A percentile compares a stretch with the other conserved stretches of the same genome.
Conservation (phyloP, 2,329 filamentous ascomycete genomes). For the Zarea fungicola region DNA sequence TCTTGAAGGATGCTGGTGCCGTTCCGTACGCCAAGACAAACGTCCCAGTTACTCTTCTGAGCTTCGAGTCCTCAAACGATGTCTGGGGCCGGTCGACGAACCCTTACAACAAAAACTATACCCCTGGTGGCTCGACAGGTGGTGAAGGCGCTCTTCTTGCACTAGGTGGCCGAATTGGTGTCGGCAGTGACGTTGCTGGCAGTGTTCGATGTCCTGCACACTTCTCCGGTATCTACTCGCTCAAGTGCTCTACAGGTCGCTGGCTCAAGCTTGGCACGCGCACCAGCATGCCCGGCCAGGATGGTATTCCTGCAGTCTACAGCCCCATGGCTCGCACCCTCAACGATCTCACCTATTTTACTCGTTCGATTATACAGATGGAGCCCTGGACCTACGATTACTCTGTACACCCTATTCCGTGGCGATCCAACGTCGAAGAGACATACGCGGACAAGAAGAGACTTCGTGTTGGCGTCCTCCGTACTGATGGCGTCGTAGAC, state of each 20-base stretch:
- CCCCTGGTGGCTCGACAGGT: conserved; percentile 83
- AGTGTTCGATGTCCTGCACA: conserved; percentile 83
- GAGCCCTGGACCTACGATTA: conserved; percentile 87
- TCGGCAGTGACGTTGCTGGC: conserved; percentile 87
- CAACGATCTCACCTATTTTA: conserved; percentile 79
- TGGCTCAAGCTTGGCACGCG: conserved; percentile 83
- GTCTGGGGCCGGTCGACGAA: conserved; percentile 82
- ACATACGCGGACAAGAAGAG: conserved; percentile 57
- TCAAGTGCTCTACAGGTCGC: conserved; percentile 81
- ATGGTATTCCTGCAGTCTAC: conserved; percentile 83
- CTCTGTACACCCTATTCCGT: conserved; percentile 77
- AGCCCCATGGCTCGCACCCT: conserved; percentile 88
- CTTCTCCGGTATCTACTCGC: conserved; percentile 81
- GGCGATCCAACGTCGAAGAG: conserved; percentile 58
- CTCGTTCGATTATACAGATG: conserved; percentile 70
- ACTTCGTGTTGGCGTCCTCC: conserved; percentile 70
- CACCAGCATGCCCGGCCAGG: conserved; percentile 89
- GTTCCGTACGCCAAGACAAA: conserved; percentile 93
- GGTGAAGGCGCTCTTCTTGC: conserved; percentile 80
- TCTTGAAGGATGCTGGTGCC: conserved; percentile 83
- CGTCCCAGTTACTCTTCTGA: conserved; percentile 77
- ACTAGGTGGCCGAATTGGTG: conserved; percentile 76
- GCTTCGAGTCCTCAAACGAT: conserved; percentile 72
- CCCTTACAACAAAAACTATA: conserved; percentile 78
- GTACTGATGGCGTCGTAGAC: conserved; percentile 76